These are phyloP conservation scores for Atkinsonella texensis DNA, from an alignment of 2,329 filamentous ascomycete genomes.

Conservation along the genomic window DNA sequence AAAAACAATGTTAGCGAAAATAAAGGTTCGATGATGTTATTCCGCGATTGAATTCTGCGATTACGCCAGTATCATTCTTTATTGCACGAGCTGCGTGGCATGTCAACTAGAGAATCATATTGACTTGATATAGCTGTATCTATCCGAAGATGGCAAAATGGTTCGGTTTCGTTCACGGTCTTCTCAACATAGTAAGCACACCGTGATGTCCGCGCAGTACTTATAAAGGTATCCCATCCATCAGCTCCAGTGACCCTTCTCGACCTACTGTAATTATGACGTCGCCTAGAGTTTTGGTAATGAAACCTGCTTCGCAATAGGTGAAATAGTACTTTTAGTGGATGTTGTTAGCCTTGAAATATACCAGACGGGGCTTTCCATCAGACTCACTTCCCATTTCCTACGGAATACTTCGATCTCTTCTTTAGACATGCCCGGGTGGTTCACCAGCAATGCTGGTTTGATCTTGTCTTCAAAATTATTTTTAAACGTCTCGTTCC, in stretches of 20 bases:
- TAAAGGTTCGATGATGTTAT: not conserved
- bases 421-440: conserved; percentile 45
- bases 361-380: not conserved
- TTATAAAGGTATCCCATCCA: conserved; percentile 56
- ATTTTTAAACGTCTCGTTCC: conserved; percentile 52
- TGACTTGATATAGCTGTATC: not conserved
- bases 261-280: conserved; percentile 59
- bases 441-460: conserved; percentile 45
- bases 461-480: conserved; percentile 50
- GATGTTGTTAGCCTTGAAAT: conserved; percentile 7
- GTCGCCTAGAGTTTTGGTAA: conserved; percentile 60
- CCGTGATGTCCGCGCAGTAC: not conserved
- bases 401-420: conserved; percentile 55
- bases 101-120: not conserved
- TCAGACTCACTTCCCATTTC: conserved; percentile 52
- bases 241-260: conserved; percentile 53
- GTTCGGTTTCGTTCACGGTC: not conserved
- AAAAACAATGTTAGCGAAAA: not conserved
- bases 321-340: conserved; percentile 53
- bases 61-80: not conserved
- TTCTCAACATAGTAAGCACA: not conserved
- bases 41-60: not conserved
- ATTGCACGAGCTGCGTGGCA: not conserved
- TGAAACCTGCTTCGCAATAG: conserved; percentile 64
- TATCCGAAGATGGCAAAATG: not conserved